Conservation (phyloP, 257 asterid species). For the Solanum clarkiae region DNA sequence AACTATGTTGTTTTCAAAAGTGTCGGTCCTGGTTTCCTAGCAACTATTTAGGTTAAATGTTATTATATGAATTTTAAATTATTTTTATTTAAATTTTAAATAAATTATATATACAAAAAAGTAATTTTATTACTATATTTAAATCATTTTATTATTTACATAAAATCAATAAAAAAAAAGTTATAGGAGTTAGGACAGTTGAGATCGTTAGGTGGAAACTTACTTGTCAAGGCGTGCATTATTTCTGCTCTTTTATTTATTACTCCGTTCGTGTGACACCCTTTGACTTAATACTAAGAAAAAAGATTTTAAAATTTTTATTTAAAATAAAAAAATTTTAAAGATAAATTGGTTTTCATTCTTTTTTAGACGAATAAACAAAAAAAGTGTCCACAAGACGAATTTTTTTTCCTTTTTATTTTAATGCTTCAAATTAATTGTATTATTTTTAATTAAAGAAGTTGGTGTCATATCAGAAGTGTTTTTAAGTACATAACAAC, state of each 20-base stretch:
- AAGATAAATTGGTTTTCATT: not conserved
- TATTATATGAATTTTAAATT: too few relatives aligned
- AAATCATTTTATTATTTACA: too few relatives aligned
- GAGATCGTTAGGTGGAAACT: not conserved
- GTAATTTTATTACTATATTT: not conserved
- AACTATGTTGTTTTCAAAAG: not conserved
- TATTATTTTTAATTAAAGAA: not conserved
- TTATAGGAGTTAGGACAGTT: not conserved
- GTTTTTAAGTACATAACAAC: not conserved
- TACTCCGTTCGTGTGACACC: accelerated
- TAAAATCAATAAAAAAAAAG: too few relatives aligned
- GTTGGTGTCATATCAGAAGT: not conserved
- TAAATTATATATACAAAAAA: not conserved
- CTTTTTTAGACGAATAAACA: too few relatives aligned
- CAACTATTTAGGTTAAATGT: not conserved
- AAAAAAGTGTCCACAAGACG: too few relatives aligned
- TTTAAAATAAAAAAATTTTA: too few relatives aligned
- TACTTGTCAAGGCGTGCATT: not conserved
- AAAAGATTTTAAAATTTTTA: too few relatives aligned
- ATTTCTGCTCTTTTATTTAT: not conserved
- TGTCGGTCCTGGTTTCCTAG: not conserved
- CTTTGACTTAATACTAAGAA: too few relatives aligned
- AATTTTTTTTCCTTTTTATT: not conserved
- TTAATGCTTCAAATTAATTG: not conserved
- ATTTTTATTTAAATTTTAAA: not conserved